Conservation (phyloP, 2,329 filamentous ascomycete species). For the Penicillium frequentans region DNA sequence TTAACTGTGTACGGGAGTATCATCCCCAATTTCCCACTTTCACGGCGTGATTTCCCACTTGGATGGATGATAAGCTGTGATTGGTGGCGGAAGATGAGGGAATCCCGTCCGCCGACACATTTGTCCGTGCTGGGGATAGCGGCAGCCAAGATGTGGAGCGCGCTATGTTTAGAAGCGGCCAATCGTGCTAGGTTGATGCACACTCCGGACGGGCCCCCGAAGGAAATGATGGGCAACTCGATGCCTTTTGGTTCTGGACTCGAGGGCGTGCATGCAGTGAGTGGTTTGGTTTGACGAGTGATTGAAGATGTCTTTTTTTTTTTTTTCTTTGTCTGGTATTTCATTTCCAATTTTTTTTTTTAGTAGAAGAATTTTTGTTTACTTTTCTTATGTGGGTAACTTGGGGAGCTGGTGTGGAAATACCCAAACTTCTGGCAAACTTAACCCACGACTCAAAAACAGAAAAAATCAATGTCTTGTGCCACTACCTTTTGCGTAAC, state of each 20-base stretch:
- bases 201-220: conserved; percentile 7
- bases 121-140: conserved; percentile 7
- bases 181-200: conserved; percentile 16
- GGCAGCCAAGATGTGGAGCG: conserved; percentile 7
- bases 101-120: not conserved
- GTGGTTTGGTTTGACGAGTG: not conserved
- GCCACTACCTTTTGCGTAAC: conserved; percentile 10
- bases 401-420: not conserved
- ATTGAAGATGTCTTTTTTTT: not conserved
- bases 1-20: not conserved
- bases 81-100: conserved; percentile 15
- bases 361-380: not conserved
- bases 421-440: conserved; percentile 2
- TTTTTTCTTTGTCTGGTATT: not conserved
- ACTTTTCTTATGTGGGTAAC: not conserved
- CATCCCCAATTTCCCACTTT: conserved; percentile 12
- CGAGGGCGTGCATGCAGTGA: not conserved
- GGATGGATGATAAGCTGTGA: not conserved
- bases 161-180: conserved; percentile 30
- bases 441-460: not conserved
- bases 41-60: conserved; percentile 5
- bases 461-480: not conserved
- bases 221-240: conserved; percentile 8
- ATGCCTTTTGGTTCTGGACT: conserved; percentile 1
- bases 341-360: not conserved